Percentiles rank a stretch among this genome's conserved stretches.
These are phyloP conservation scores for Populus hybrid DNA, from an alignment of 441 rosid genomes.

Conservation along the genomic window DNA sequence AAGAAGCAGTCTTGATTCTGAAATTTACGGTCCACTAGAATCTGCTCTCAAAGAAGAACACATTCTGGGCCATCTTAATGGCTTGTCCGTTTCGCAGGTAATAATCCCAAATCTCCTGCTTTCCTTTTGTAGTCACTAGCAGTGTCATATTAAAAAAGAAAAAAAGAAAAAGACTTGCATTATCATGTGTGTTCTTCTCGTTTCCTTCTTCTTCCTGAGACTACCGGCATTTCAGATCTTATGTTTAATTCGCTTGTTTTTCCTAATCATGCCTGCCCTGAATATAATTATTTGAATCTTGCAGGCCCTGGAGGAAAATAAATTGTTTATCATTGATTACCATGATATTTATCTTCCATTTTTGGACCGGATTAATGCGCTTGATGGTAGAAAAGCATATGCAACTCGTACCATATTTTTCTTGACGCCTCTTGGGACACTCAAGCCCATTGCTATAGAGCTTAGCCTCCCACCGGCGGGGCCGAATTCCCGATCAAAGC, in stretches of 20 bases:
- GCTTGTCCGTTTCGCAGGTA: conserved; percentile 86
- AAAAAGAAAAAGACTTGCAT: neutral
- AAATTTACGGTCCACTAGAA: conserved; percentile 62
- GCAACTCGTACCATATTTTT: conserved; percentile 82
- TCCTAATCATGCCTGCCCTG: neutral
- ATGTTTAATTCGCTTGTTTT: neutral
- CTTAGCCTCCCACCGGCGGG: conserved; percentile 59
- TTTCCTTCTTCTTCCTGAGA: neutral
- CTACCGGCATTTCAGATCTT: no score
- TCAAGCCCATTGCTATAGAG: conserved; percentile 90
- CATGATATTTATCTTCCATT: conserved; percentile 86
- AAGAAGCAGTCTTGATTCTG: conserved; percentile 75
- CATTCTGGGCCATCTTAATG: conserved; percentile 59
- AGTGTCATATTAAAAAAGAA: neutral
- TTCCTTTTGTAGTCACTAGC: neutral
- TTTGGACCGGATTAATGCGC: conserved; percentile 66
- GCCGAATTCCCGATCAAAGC: conserved; percentile 46
- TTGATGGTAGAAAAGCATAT: conserved; percentile 83
- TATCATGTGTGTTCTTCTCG: neutral
- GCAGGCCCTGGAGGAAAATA: conserved; percentile 74
- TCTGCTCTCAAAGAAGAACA: conserved; percentile 88
- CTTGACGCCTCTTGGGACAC: conserved; percentile 66
- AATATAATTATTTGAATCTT: neutral
- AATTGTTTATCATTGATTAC: conserved; percentile 67
- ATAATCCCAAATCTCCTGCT: neutral